Evolutionary conservation across 176 grass and related monocot genomes (phyloP).

Genomic region (Avena atlantica): DNA sequence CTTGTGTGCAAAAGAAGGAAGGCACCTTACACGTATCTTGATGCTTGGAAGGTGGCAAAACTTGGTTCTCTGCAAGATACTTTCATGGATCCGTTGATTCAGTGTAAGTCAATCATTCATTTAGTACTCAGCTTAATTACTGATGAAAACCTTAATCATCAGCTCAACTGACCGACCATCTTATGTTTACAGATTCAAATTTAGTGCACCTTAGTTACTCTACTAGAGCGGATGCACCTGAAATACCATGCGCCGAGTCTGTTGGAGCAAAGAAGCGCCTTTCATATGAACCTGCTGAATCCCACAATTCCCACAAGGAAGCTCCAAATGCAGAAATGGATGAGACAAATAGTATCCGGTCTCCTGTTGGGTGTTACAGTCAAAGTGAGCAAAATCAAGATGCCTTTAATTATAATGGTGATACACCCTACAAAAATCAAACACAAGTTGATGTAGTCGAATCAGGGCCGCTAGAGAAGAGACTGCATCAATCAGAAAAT

Average conservation of each 20-base stretch:
- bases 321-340: slow-evolving; percentile 42
- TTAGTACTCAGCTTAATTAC: not conserved
- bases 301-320: slow-evolving; percentile 34
- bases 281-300: slow-evolving; percentile 41
- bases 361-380: slow-evolving; percentile 28
- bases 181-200: slow-evolving; percentile 50
- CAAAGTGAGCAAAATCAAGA: slow-evolving; percentile 33
- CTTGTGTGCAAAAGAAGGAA: slow-evolving; percentile 59
- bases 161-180: slow-evolving; percentile 7
- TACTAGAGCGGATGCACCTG: slow-evolving; percentile 20
- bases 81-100: slow-evolving; percentile 64
- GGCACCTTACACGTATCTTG: slow-evolving; percentile 65
- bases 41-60: slow-evolving; percentile 63
- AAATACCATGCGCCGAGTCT: slow-evolving; percentile 22
- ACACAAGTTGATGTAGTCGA: slow-evolving; percentile 23
- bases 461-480: slow-evolving; percentile 12
- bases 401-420: slow-evolving; percentile 29
- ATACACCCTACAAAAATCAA: slow-evolving; percentile 31
- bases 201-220: not conserved
- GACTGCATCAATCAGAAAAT: slow-evolving; percentile 40
- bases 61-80: slow-evolving; percentile 52
- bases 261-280: slow-evolving; percentile 42
- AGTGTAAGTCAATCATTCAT: slow-evolving; percentile 60
- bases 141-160: not conserved
- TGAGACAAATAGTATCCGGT: slow-evolving; percentile 32